Percentiles rank a stretch among this genome's conserved stretches.
These are phyloP conservation scores for Coniella lustricola DNA, from an alignment of 2,329 filamentous ascomycete species.

Conservation along the genomic window DNA sequence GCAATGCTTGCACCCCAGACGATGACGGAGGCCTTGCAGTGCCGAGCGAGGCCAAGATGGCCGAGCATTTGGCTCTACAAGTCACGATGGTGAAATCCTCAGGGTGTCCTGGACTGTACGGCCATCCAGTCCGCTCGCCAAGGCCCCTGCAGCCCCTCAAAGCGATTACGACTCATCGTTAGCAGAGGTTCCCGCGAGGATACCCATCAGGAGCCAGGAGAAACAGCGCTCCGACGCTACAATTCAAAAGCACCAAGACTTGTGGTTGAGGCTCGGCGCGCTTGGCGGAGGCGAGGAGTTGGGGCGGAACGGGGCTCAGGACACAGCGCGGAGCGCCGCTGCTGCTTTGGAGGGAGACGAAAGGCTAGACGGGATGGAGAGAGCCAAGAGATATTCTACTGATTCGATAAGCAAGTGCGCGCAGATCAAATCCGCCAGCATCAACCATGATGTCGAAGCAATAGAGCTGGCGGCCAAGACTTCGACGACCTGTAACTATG, in stretches of 20 bases:
- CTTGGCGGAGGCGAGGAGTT: conserved; percentile 9
- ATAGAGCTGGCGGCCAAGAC: no score
- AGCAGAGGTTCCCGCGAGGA: not conserved
- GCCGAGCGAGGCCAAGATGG: conserved; percentile 14
- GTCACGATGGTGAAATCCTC: not conserved
- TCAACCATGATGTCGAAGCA: no score
- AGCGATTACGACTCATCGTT: not conserved
- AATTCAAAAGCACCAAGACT: conserved; percentile 8
- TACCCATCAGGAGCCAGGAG: not conserved
- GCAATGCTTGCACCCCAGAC: not conserved
- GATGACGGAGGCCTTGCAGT: conserved; percentile 11
- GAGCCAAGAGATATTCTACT: no score
- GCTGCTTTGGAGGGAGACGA: not conserved
- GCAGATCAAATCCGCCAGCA: no score
- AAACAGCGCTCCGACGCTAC: no score
- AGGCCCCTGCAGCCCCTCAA: not conserved
- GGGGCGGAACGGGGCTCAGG: conserved; percentile 7
- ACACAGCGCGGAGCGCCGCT: not conserved
- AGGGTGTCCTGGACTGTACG: not conserved
- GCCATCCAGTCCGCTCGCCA: not conserved
- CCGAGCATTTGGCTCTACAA: not conserved
- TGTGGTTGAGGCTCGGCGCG: conserved; percentile 3
- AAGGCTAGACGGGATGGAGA: not conserved
- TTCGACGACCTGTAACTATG: no score
- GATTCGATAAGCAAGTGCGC: no score